Evolutionary conservation across 2,329 filamentous ascomycete genomes (phyloP), one percentile per base, ranked within the genome.

Genomic region (Ascomycota sp.): DNA sequence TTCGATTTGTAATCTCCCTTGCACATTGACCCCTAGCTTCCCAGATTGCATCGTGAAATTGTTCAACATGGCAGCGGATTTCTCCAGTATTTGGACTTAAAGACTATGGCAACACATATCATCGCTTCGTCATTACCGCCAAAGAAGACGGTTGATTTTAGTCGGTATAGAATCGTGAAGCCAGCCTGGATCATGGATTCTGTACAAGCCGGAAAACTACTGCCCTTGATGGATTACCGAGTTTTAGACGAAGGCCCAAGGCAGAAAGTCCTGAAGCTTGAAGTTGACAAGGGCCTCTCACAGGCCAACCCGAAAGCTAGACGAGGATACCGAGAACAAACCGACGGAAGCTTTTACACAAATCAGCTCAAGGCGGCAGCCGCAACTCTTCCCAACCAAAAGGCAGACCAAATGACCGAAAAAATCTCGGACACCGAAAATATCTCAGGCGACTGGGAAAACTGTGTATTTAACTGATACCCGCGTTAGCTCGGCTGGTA

Each of bases 151-250:
- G 69, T 86, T 31, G 89, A 98, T 38, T 94, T 92, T 45, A 67
- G 63, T 31, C 72, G 69, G 38, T 94, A 95, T 50, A 72, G 86
- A 27, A 80, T 98, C 23, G 89, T 94, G 30, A 93, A 89, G 50
- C 89, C 89, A 1, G 74, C 81, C 13, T 98, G 89, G 89, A 69
- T 98, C 3, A 75, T 82, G 10, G 86, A 98, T 41, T 94, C 85
- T 36, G 69, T 95, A 27, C 62, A 69, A 33, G 79, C 80, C 6
- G 82, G 82, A 5, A 77, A 69, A 42, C 53, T 94, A 27, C 58
- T 95, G 20, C 76, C 86, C 0, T 98, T 91, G 89, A 64, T 77
- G 35, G 61, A 72, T 9, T 98, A 89, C 45, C 70, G 81, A 20
- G 72, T 94, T 1, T 57, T 94, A 4, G 79, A 89, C 38, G 81